These are phyloP conservation scores for Massariosphaeria phaeospora DNA, from an alignment of 495 filamentous ascomycete species.

Conservation along the genomic window DNA sequence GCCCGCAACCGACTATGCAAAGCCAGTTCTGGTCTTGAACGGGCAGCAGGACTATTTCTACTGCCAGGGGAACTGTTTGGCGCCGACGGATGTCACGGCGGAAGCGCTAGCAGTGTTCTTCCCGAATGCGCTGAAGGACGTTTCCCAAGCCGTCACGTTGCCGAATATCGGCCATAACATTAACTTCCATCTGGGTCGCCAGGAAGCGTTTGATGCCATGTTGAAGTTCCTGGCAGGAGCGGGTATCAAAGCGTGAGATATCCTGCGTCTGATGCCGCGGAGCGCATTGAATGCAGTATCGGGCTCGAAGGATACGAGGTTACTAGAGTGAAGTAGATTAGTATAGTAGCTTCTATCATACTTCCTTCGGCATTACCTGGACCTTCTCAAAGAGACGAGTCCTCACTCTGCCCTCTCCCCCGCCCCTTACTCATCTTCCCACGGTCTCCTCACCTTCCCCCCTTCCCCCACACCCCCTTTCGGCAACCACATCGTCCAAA, in stretches of 20 bases:
- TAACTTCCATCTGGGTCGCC: neutral
- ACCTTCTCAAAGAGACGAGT: too few relatives aligned
- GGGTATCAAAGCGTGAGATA: neutral
- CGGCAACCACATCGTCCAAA: too few relatives aligned
- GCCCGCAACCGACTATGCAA: neutral
- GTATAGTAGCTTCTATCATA: too few relatives aligned
- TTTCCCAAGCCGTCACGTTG: neutral
- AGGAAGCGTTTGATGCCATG: neutral
- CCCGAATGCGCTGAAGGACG: neutral
- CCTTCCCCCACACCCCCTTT: too few relatives aligned
- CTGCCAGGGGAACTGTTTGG: constrained; percentile 5
- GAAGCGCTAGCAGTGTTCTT: neutral
- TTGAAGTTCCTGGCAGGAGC: neutral
- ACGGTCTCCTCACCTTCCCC: too few relatives aligned
- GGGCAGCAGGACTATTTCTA: constrained; percentile 10
- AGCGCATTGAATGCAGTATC: neutral
- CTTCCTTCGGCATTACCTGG: too few relatives aligned
- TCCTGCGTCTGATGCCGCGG: too few relatives aligned
- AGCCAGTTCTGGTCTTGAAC: neutral
- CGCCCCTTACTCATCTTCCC: too few relatives aligned
- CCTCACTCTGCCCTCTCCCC: too few relatives aligned
- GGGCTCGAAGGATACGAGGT: too few relatives aligned
- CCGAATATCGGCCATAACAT: constrained; percentile 3
- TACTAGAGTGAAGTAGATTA: too few relatives aligned
- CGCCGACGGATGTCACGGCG: neutral